These are phyloP conservation scores for Cutaneotrichosporon dermatis DNA, from an alignment of 1,284 basidiomycete genomes.

Conservation along the genomic window DNA sequence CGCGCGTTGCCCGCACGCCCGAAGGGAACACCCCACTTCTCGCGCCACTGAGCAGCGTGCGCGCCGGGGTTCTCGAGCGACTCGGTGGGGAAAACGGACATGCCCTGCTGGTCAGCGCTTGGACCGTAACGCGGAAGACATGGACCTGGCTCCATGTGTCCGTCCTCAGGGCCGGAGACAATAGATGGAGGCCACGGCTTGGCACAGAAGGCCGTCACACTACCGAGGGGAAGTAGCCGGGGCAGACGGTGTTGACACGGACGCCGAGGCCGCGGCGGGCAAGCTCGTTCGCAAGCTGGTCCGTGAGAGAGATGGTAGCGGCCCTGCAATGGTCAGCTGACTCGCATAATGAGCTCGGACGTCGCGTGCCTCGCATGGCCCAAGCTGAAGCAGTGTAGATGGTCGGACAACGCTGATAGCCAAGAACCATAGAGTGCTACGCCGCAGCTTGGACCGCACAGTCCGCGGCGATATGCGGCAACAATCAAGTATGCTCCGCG, in stretches of 20 bases:
- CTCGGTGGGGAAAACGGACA: slow-evolving; percentile 33
- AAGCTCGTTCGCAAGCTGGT: slow-evolving; percentile 32
- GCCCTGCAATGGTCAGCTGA: slow-evolving; percentile 22
- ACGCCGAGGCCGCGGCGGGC: slow-evolving; percentile 26
- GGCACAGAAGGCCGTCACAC: neutral
- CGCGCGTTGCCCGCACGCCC: slow-evolving; percentile 40
- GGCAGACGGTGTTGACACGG: slow-evolving; percentile 30
- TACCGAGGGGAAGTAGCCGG: slow-evolving; percentile 31
- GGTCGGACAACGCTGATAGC: no score
- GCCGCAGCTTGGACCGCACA: no score
- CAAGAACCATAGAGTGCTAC: no score
- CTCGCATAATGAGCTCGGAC: neutral
- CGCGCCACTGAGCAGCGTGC: slow-evolving; percentile 23
- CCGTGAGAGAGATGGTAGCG: slow-evolving; percentile 25
- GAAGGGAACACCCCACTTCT: slow-evolving; percentile 41
- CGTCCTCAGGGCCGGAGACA: no score
- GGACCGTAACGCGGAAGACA: neutral
- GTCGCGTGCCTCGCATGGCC: no score
- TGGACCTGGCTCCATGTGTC: no score
- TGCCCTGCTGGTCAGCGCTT: slow-evolving; percentile 26
- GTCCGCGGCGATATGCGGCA: no score
- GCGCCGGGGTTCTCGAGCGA: slow-evolving; percentile 13
- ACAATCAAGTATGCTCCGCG: no score
- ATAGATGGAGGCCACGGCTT: no score
- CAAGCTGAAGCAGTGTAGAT: no score